phyloP scores from a whole-genome alignment of 2,329 filamentous ascomycete genomes.

The Trichoderma asperellum region DNA sequence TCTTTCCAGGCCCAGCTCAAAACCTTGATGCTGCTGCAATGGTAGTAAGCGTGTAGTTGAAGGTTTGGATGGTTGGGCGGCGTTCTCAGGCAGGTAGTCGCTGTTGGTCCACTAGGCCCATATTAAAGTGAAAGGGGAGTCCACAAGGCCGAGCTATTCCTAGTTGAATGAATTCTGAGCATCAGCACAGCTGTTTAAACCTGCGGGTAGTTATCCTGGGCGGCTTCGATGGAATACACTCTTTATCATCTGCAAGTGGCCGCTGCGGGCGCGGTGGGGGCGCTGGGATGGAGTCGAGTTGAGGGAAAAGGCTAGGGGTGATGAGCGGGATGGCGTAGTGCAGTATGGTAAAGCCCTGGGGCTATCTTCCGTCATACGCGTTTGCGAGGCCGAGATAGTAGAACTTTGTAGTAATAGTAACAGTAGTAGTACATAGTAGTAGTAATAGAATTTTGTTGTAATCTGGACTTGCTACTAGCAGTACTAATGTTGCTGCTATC shows the following conservation, averaged over 20 bases:
- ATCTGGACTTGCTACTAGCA: not conserved
- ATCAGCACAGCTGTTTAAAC: not conserved
- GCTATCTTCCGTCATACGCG: not conserved
- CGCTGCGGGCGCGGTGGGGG: conserved; percentile 17
- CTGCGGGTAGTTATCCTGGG: not conserved
- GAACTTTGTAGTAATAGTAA: not conserved
- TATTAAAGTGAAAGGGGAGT: not conserved
- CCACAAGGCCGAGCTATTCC: not conserved
- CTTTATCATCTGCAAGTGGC: not conserved
- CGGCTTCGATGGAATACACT: conserved; percentile 5
- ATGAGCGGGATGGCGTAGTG: conserved; percentile 8
- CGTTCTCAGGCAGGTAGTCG: not conserved
- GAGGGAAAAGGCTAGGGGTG: not conserved
- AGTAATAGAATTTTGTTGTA: not conserved
- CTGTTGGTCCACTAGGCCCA: not conserved
- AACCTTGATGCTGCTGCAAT: not conserved
- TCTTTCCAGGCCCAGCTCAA: not conserved
- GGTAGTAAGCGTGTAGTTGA: not conserved
- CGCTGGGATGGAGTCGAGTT: conserved; percentile 6
- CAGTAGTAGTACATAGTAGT: not conserved
- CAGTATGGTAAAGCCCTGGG: not conserved
- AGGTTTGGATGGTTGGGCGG: not conserved
- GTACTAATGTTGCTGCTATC: not conserved
- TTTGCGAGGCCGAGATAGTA: not conserved
- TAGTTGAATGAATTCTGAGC: not conserved